Evolutionary conservation across 1,284 basidiomycete genomes (phyloP), one percentile per base, ranked within the genome.

Genomic region (Trichosporon coremiiforme): DNA sequence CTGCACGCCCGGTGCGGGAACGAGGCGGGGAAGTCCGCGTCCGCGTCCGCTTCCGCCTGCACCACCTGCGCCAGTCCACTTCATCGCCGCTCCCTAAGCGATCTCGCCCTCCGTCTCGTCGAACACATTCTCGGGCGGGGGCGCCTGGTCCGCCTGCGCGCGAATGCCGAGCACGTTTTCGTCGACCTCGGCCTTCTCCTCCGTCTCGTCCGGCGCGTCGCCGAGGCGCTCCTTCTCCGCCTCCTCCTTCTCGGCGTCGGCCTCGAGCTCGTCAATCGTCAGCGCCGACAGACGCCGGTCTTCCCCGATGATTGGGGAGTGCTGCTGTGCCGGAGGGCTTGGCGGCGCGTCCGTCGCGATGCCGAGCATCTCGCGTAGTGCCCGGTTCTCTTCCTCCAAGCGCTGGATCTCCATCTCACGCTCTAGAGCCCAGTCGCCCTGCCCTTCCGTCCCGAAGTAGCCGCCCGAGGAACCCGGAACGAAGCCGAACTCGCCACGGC

Each of bases 321-420:
- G 31, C 6, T 73, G 72, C 6, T 68, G 68, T 13, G 67, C 66
- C 1, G 67, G 57, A 6, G 70, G 71, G 13, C 45, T 67, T 1
- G 71, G 57, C 1, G 73, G 68, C 0, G 71, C 73, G 45, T 81
- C 79, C 45, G 79, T 73, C 2, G 81, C 77, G 74, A 95, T 92
- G 10, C 87, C 89, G 45, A 96, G 84, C 80, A 90, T 82, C 76
- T 87, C 86, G 68, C 95, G 86, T 65, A 98, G 85, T 69, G 89
- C 86, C 57, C 88, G 87, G 78, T 98, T 98, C 84, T 96, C 95
- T 68, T 85, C 85, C 79, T 91, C 89, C 45, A 98, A 84, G 47
- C 93, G 87, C 41, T 87, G 78, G 70, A 95, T 91, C 84, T 96
- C 93, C 75, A 85, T 85, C 80, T 96, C 94, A 70, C 94, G 87